These are phyloP conservation scores for Paraconiothyrium brasiliense DNA, from an alignment of 2,329 filamentous ascomycete genomes.

Conservation along the genomic window DNA sequence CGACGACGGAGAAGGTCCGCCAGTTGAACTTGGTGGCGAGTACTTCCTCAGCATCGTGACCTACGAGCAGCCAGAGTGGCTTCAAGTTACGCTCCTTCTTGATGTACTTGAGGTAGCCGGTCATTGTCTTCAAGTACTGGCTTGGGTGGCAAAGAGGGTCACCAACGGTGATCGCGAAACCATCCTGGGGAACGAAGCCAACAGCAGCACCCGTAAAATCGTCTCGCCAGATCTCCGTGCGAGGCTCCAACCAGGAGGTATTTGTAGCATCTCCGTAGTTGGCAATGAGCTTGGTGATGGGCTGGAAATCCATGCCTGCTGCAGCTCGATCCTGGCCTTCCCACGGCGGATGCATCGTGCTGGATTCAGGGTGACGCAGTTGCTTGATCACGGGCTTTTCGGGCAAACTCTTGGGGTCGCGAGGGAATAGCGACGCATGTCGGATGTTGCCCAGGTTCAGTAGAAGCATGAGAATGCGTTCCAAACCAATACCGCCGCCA, in stretches of 20 bases:
- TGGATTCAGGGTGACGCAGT: conserved; percentile 87
- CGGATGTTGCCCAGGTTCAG: conserved; percentile 89
- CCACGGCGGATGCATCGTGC: conserved; percentile 78
- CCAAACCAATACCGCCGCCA: conserved; percentile 87
- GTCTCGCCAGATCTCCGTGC: conserved; percentile 89
- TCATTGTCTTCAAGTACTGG: conserved; percentile 79
- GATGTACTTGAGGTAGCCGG: conserved; percentile 78
- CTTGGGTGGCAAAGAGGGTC: conserved; percentile 83
- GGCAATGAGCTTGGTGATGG: conserved; percentile 86
- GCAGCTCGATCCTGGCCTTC: conserved; percentile 59
- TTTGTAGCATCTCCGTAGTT: conserved; percentile 96
- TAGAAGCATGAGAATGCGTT: conserved; percentile 87
- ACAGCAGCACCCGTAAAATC: conserved; percentile 80
- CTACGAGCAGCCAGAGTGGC: conserved; percentile 90
- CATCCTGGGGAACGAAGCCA: conserved; percentile 79
- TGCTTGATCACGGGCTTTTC: conserved; percentile 68
- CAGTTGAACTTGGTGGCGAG: conserved; percentile 83
- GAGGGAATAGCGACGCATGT: conserved; percentile 84
- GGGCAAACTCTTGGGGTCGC: conserved; percentile 88
- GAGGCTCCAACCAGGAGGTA: conserved; percentile 90
- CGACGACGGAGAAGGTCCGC: conserved; percentile 87
- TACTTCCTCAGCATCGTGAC: conserved; percentile 78
- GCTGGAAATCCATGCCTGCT: conserved; percentile 68
- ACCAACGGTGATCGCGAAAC: conserved; percentile 84
- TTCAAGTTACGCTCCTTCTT: conserved; percentile 76